Evolutionary conservation across 2,329 filamentous ascomycete genomes (phyloP).

Genomic region (Ciborinia camelliae): DNA sequence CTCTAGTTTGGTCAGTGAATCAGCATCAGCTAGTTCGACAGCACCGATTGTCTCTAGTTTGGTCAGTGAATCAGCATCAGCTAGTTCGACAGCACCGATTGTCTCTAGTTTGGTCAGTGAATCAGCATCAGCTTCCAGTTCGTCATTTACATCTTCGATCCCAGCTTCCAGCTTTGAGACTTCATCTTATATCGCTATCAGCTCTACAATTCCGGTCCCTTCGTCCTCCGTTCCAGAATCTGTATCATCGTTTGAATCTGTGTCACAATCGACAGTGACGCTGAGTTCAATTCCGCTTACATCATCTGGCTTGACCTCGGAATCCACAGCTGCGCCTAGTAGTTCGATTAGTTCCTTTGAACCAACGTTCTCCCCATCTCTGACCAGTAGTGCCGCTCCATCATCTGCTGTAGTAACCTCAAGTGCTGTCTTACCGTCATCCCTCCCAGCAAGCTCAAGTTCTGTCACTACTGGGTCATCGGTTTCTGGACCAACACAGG

Average conservation of each 20-base stretch:
- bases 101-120: neutral
- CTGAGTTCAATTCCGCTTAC: neutral
- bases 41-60: neutral
- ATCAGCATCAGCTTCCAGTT: neutral
- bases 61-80: neutral
- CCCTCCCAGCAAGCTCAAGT: neutral
- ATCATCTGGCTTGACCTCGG: neutral
- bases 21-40: neutral
- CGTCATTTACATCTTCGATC: neutral
- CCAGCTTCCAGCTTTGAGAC: neutral
- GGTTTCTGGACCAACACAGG: constrained; percentile 5
- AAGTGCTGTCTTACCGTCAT: neutral
- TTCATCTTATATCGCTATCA: neutral
- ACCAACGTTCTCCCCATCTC: neutral
- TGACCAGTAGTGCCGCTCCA: neutral
- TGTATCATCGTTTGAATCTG: neutral
- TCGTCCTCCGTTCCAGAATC: neutral
- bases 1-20: neutral
- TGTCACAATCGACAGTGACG: neutral
- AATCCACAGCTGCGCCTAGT: neutral
- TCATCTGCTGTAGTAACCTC: constrained; percentile 3
- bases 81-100: neutral
- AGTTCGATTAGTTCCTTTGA: neutral
- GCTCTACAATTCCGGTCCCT: neutral
- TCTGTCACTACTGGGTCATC: neutral